Percentiles rank a stretch among this genome's conserved stretches.
These are phyloP conservation scores for Kockovaella imperatae DNA, from an alignment of 768 basidiomycete species.

Conservation along the genomic window DNA sequence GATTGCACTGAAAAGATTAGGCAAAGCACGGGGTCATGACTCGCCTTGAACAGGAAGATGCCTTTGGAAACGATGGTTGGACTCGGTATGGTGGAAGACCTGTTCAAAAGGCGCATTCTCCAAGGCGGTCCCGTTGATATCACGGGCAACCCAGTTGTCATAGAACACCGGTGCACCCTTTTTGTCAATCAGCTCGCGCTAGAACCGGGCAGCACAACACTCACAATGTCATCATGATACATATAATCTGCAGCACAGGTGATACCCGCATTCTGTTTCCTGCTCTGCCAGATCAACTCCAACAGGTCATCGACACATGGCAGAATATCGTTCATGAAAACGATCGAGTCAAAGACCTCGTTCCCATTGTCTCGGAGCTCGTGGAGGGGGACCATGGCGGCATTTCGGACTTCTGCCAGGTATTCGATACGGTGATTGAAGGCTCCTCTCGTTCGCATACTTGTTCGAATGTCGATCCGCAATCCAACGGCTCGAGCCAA, in stretches of 20 bases:
- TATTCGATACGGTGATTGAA: slow-evolving; percentile 99
- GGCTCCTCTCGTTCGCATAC: slow-evolving; percentile 81
- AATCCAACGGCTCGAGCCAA: slow-evolving; percentile 82
- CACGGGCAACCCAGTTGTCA: slow-evolving; percentile 82
- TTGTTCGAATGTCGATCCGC: slow-evolving; percentile 86
- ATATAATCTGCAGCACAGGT: slow-evolving; percentile 99
- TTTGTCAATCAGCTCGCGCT: neutral
- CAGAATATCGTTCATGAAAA: slow-evolving; percentile 99
- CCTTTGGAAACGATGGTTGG: slow-evolving; percentile 71
- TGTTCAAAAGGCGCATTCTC: slow-evolving; percentile 95
- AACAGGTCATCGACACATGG: slow-evolving; percentile 96
- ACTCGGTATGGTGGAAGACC: slow-evolving; percentile 78
- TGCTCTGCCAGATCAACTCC: slow-evolving; percentile 92
- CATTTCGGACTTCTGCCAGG: slow-evolving; percentile 98
- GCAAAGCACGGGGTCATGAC: slow-evolving; percentile 5
- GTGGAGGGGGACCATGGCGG: slow-evolving; percentile 89
- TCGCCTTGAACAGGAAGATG: slow-evolving; percentile 77
- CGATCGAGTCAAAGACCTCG: slow-evolving; percentile 90
- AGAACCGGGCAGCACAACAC: slow-evolving; percentile 30
- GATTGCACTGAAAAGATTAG: slow-evolving; percentile 58
- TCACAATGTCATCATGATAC: slow-evolving; percentile 89
- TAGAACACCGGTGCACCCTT: slow-evolving; percentile 87
- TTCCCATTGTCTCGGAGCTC: slow-evolving; percentile 84
- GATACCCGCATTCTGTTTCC: slow-evolving; percentile 90
- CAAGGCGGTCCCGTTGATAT: slow-evolving; percentile 96